Percentiles rank a stretch among this genome's conserved stretches.
These are phyloP conservation scores for Diaporthe vexans DNA, from an alignment of 2,329 filamentous ascomycete species.

Conservation along the genomic window DNA sequence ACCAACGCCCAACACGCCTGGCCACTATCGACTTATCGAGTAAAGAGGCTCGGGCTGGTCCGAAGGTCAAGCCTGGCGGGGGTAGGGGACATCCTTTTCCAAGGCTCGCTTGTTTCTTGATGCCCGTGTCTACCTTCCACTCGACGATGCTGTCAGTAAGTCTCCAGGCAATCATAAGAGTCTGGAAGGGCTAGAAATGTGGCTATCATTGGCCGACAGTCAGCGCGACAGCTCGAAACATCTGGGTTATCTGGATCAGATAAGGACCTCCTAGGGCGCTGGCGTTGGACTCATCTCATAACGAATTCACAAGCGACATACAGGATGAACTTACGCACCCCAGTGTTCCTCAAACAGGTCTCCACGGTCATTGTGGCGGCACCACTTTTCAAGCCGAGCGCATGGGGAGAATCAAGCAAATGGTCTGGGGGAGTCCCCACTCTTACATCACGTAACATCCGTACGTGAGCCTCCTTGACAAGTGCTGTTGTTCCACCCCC, in stretches of 20 bases:
- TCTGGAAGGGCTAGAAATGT: not conserved
- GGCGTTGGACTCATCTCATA: constrained; percentile 3
- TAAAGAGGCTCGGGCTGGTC: constrained; percentile 20
- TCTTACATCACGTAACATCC: not conserved
- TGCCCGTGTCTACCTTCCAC: constrained; percentile 5
- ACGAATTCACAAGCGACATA: not conserved
- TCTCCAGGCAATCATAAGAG: not conserved
- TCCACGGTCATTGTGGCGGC: not conserved
- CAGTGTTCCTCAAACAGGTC: not conserved
- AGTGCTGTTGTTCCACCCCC: not conserved
- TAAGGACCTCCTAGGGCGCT: not conserved
- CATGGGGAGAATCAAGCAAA: constrained; percentile 11
- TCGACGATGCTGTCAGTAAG: not conserved
- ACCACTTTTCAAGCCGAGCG: not conserved
- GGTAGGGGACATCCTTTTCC: not conserved
- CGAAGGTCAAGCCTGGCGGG: constrained; percentile 1
- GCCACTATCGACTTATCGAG: not conserved
- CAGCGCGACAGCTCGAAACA: not conserved
- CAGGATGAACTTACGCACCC: constrained; percentile 21
- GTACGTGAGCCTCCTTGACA: not conserved
- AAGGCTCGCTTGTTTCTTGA: constrained; percentile 27
- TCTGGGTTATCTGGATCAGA: not conserved
- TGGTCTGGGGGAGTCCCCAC: not conserved
- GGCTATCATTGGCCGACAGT: constrained; percentile 1
- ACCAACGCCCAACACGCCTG: not conserved